Conservation (phyloP, 1,284 basidiomycete species). For the Wallemia mellicola region DNA sequence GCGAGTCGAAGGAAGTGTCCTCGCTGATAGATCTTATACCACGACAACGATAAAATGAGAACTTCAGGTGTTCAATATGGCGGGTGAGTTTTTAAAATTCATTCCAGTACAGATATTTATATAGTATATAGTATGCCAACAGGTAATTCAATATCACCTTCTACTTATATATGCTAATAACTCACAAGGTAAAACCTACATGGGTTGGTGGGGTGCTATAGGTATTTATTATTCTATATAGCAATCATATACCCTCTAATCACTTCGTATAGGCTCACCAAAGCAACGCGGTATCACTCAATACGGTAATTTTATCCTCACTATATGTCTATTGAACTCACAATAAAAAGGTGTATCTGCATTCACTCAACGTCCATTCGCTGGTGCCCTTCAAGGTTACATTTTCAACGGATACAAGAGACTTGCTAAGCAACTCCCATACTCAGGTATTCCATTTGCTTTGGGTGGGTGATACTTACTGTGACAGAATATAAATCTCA, state of each 20-base stretch:
- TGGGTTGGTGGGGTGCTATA: conserved; percentile 73
- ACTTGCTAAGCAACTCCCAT: conserved; percentile 38
- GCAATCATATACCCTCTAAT: background rate
- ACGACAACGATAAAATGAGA: background rate
- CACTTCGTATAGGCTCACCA: conserved; percentile 9
- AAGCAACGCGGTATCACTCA: conserved; percentile 47
- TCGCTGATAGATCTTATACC: too few species aligned
- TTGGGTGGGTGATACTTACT: conserved; percentile 27
- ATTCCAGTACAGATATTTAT: background rate
- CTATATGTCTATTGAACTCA: conserved; percentile 42
- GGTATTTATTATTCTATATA: conserved; percentile 14
- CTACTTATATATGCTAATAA: too few species aligned
- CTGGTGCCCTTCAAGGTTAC: conserved; percentile 39
- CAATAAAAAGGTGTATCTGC: conserved; percentile 42
- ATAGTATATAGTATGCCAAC: background rate
- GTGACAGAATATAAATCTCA: background rate
- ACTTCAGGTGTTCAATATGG: background rate
- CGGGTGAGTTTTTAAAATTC: background rate
- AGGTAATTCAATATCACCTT: background rate
- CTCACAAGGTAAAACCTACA: conserved; percentile 21
- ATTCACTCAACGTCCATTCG: conserved; percentile 39
- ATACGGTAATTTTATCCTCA: conserved; percentile 58
- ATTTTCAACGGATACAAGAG: conserved; percentile 65
- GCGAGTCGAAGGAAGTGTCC: too few species aligned
- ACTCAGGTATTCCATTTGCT: conserved; percentile 47